Evolutionary conservation across 495 filamentous ascomycete species (phyloP).

Genomic region (Tuber microsphaerosporum): DNA sequence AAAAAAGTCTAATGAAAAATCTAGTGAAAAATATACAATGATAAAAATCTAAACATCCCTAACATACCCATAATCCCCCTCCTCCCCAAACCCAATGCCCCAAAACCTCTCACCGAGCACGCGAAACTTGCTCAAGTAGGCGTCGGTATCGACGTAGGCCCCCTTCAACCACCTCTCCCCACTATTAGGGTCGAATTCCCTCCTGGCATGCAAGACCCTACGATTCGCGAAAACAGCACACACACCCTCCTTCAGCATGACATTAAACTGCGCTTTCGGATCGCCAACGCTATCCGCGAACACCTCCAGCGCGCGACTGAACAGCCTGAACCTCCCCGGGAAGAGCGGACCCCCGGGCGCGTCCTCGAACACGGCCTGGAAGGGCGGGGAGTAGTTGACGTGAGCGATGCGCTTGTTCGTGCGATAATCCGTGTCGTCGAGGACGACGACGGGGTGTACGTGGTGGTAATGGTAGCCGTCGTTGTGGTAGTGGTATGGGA

Average conservation of each 20-base stretch:
- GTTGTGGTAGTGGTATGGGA: constrained; percentile 65
- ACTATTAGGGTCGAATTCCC: constrained; percentile 56
- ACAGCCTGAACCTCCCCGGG: constrained; percentile 14
- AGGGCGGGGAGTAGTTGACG: constrained; percentile 67
- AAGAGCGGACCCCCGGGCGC: constrained; percentile 6
- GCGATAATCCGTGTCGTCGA: constrained; percentile 31
- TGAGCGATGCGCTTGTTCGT: constrained; percentile 33
- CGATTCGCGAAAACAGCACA: constrained; percentile 83
- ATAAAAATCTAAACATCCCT: background rate
- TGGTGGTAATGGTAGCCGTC: constrained; percentile 56
- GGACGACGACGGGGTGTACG: constrained; percentile 51
- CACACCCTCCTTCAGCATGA: constrained; percentile 67
- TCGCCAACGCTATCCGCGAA: constrained; percentile 50
- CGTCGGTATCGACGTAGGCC: constrained; percentile 70
- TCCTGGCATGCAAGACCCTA: constrained; percentile 68
- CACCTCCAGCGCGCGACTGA: constrained; percentile 42
- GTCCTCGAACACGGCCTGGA: constrained; percentile 51
- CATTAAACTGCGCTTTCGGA: constrained; percentile 53
- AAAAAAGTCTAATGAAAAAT: background rate
- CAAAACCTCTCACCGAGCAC: constrained; percentile 42
- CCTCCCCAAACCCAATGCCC: background rate
- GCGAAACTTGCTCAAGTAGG: constrained; percentile 51
- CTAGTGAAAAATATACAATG: background rate
- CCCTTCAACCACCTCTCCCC: constrained; percentile 76
- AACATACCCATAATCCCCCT: constrained; percentile 4